These are phyloP conservation scores for Diaporthe vexans DNA, from an alignment of 2,329 filamentous ascomycete species.

Conservation along the genomic window DNA sequence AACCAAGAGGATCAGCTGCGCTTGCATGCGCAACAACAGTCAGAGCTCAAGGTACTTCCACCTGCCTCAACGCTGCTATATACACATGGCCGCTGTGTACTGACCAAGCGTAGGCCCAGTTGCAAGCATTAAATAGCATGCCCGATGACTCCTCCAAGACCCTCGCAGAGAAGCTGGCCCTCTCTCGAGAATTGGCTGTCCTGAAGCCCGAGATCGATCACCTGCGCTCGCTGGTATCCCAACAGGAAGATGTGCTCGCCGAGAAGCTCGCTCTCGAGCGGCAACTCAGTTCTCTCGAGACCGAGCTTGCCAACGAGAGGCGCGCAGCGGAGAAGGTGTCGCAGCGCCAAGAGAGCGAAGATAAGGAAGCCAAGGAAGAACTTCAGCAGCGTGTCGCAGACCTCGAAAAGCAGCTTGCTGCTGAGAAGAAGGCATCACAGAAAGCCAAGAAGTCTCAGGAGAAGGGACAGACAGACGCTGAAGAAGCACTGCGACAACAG, in stretches of 20 bases:
- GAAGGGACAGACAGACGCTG: slow-evolving; percentile 48
- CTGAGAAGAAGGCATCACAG: slow-evolving; percentile 19
- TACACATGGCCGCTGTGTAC: slow-evolving; percentile 3
- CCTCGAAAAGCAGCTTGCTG: slow-evolving; percentile 47
- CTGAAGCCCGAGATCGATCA: slow-evolving; percentile 71
- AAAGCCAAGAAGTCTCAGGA: slow-evolving; percentile 50
- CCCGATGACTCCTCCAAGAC: slow-evolving; percentile 79
- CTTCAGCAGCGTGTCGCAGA: slow-evolving; percentile 53
- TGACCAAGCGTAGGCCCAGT: slow-evolving; percentile 71
- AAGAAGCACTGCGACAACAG: slow-evolving; percentile 38
- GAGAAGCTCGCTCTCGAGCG: slow-evolving; percentile 87
- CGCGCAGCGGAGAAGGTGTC: slow-evolving; percentile 52
- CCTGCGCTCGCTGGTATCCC: slow-evolving; percentile 65
- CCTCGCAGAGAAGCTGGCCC: slow-evolving; percentile 69
- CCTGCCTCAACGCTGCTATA: background rate
- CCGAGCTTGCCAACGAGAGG: slow-evolving; percentile 85
- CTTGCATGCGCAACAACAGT: slow-evolving; percentile 63
- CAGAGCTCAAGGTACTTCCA: slow-evolving; percentile 60
- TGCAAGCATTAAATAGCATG: slow-evolving; percentile 76
- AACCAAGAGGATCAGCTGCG: slow-evolving; percentile 63
- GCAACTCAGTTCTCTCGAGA: slow-evolving; percentile 81
- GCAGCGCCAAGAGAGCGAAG: slow-evolving; percentile 43
- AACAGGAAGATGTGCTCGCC: slow-evolving; percentile 77
- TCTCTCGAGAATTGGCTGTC: slow-evolving; percentile 65
- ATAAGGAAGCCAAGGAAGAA: slow-evolving; percentile 60